Percentiles rank a stretch among this genome's conserved stretches.
phyloP scores from a whole-genome alignment of 371 early-diverging fungal species.

The Basidiobolus meristosporus region DNA sequence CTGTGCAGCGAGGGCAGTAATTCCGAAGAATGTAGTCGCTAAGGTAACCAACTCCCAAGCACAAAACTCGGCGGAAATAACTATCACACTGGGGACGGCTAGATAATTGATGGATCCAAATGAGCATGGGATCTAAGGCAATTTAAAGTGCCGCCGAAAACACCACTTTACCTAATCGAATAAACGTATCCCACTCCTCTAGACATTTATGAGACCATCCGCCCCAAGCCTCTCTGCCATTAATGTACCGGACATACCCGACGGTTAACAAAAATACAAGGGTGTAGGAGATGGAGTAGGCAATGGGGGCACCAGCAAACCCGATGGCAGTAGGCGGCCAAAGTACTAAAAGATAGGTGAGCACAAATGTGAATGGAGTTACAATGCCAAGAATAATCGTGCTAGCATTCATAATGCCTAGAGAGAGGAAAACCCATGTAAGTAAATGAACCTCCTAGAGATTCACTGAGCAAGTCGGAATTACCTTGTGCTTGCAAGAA shows the following conservation, averaged over 20 bases:
- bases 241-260: slow-evolving; percentile 37
- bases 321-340: slow-evolving; percentile 39
- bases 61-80: slow-evolving; percentile 63
- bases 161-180: slow-evolving; percentile 47
- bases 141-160: no score
- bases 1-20: slow-evolving; percentile 64
- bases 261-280: slow-evolving; percentile 34
- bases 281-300: slow-evolving; percentile 57
- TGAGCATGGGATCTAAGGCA: no score
- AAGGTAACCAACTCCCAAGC: slow-evolving; percentile 53
- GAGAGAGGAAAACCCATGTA: slow-evolving; percentile 7
- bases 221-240: slow-evolving; percentile 59
- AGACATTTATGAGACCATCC: slow-evolving; percentile 62
- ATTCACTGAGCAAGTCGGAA: no score
- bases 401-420: slow-evolving; percentile 57
- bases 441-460: not conserved
- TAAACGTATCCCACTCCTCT: slow-evolving; percentile 33
- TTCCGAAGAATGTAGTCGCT: slow-evolving; percentile 58
- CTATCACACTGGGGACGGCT: slow-evolving; percentile 40
- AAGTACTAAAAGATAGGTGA: slow-evolving; percentile 60
- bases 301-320: slow-evolving; percentile 68
- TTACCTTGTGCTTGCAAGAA: slow-evolving; percentile 55
- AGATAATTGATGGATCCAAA: no score
- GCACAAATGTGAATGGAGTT: slow-evolving; percentile 47
- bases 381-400: slow-evolving; percentile 47